These are phyloP conservation scores for Takashimella koratensis DNA, from an alignment of 1,284 basidiomycete species.

Conservation along the genomic window DNA sequence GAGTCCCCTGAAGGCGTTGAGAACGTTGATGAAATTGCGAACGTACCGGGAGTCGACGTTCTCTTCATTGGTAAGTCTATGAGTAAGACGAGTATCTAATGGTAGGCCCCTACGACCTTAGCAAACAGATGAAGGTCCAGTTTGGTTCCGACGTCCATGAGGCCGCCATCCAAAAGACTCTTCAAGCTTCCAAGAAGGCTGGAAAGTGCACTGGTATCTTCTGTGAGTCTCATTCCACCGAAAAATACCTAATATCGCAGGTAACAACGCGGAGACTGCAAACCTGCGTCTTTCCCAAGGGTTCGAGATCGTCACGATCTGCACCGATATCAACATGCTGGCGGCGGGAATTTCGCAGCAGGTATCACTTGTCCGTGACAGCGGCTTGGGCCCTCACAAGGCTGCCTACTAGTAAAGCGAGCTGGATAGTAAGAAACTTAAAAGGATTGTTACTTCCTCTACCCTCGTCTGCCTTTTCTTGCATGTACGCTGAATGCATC, in stretches of 20 bases:
- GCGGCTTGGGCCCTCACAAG: too few relatives aligned
- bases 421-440: too few relatives aligned
- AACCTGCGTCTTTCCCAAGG: slow-evolving; percentile 22
- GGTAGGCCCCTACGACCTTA: slow-evolving; percentile 40
- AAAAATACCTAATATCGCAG: neutral
- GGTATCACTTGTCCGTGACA: slow-evolving; percentile 3
- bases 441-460: too few relatives aligned
- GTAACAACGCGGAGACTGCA: slow-evolving; percentile 20
- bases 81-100: slow-evolving; percentile 4
- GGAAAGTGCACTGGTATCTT: slow-evolving; percentile 39
- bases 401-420: too few relatives aligned
- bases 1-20: slow-evolving; percentile 34
- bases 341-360: slow-evolving; percentile 7
- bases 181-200: slow-evolving; percentile 28
- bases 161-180: slow-evolving; percentile 33
- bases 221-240: too few relatives aligned
- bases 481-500: too few relatives aligned
- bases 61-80: slow-evolving; percentile 7
- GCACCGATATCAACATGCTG: slow-evolving; percentile 21
- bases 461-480: too few relatives aligned
- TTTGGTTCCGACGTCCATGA: slow-evolving; percentile 17
- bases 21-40: slow-evolving; percentile 41
- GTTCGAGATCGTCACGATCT: slow-evolving; percentile 34
- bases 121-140: slow-evolving; percentile 30
- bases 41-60: slow-evolving; percentile 32